These are phyloP conservation scores for Tetracentron sinense DNA, from an alignment of 164 flowering plant genomes.

Conservation along the genomic window DNA sequence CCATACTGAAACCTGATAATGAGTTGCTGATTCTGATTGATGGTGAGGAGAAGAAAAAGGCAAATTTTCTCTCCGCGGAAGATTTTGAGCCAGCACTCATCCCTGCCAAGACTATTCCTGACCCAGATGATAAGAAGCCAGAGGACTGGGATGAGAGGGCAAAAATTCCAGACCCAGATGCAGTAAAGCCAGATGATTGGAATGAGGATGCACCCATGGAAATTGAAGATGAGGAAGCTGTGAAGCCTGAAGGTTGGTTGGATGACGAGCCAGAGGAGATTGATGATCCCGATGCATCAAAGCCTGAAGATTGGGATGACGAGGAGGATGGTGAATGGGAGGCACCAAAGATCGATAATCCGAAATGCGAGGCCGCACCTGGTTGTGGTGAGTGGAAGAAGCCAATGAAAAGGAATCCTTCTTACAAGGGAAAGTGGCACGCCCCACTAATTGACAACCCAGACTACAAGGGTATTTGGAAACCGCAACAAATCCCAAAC, in stretches of 20 bases:
- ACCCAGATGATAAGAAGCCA: slow-evolving; percentile 93
- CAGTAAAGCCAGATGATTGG: slow-evolving; percentile 95
- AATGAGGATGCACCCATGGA: slow-evolving; percentile 98
- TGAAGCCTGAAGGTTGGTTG: slow-evolving; percentile 96
- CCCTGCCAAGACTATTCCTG: slow-evolving; percentile 84
- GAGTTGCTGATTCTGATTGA: slow-evolving; percentile 67
- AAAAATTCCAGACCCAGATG: slow-evolving; percentile 83
- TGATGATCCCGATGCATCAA: slow-evolving; percentile 89
- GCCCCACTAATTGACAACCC: slow-evolving; percentile 89
- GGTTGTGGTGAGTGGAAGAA: slow-evolving; percentile 99
- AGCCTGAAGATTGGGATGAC: slow-evolving; percentile 99
- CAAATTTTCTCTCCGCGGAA: slow-evolving; percentile 62
- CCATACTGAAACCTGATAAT: slow-evolving; percentile 72
- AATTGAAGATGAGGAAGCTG: slow-evolving; percentile 91
- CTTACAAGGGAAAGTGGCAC: slow-evolving; percentile 96
- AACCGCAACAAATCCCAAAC: slow-evolving; percentile 81
- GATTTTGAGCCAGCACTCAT: slow-evolving; percentile 90
- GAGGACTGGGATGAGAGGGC: slow-evolving; percentile 99
- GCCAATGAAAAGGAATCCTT: slow-evolving; percentile 88
- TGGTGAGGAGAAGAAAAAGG: slow-evolving; percentile 91
- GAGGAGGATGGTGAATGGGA: slow-evolving; percentile 99
- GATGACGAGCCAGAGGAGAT: slow-evolving; percentile 97
- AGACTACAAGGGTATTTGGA: slow-evolving; percentile 93
- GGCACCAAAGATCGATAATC: slow-evolving; percentile 91
- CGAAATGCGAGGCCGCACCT: slow-evolving; percentile 76